phyloP scores from a whole-genome alignment of 108 stramenopile species.

The Halocafeteria seosinensis region DNA sequence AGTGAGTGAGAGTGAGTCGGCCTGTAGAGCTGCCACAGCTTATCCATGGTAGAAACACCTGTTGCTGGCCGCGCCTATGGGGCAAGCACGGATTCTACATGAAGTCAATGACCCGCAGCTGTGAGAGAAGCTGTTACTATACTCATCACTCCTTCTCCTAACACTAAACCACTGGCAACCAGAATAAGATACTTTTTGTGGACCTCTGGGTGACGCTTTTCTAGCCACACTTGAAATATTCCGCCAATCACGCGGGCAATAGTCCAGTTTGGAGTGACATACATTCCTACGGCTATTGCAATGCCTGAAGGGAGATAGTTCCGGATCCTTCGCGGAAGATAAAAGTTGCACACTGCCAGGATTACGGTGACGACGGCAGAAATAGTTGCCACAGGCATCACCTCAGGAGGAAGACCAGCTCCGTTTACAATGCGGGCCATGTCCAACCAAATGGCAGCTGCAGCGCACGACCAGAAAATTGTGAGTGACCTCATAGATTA shows the following conservation, averaged over 20 bases:
- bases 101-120: no score
- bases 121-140: background rate
- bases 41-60: no score
- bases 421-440: background rate
- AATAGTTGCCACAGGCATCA: background rate
- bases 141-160: background rate
- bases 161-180: background rate
- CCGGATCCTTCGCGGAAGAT: no score
- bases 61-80: no score
- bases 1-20: no score
- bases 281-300: conserved; percentile 1
- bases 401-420: background rate
- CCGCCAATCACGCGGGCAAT: background rate
- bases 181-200: background rate
- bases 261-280: background rate
- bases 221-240: background rate
- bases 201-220: background rate
- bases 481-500: no score
- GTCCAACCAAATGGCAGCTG: background rate
- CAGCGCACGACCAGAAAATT: no score
- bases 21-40: no score
- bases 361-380: background rate
- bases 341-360: no score
- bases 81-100: no score
- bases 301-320: background rate